Percentiles rank a stretch among this genome's conserved stretches.
Evolutionary conservation across 768 basidiomycete genomes (phyloP).

Genomic region (Auricularia heimuer): DNA sequence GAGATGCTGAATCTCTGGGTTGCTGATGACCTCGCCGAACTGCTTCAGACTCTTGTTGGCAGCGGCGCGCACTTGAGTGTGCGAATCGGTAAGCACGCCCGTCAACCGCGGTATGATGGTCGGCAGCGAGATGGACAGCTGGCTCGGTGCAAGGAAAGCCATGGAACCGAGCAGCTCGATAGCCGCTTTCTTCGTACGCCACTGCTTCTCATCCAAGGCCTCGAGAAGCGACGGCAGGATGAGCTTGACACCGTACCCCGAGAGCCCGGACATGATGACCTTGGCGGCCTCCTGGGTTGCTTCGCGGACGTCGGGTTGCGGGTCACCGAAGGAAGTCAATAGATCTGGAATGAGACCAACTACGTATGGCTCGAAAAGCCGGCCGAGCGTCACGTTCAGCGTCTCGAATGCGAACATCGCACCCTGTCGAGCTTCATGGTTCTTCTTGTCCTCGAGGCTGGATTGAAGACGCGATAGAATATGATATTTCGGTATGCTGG

Average conservation of each 20-base stretch:
- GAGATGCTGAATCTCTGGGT: conserved; percentile 90
- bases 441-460: conserved; percentile 83
- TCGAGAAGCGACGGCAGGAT: conserved; percentile 83
- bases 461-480: conserved; percentile 62
- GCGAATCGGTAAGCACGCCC: conserved; percentile 91
- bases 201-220: conserved; percentile 94
- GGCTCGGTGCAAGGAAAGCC: conserved; percentile 95
- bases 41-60: conserved; percentile 95
- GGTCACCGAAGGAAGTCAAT: conserved; percentile 78
- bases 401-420: conserved; percentile 95
- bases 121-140: conserved; percentile 88
- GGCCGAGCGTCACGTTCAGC: conserved; percentile 73
- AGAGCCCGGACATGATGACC: conserved; percentile 91
- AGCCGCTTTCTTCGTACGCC: conserved; percentile 95
- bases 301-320: conserved; percentile 79
- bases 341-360: conserved; percentile 75
- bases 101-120: conserved; percentile 96
- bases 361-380: conserved; percentile 90
- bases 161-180: conserved; percentile 96
- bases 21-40: conserved; percentile 96
- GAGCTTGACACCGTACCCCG: conserved; percentile 91
- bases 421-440: conserved; percentile 80
- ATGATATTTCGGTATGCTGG: conserved; percentile 74
- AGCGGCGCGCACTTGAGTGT: conserved; percentile 85
- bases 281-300: conserved; percentile 86